Conservation (phyloP, 1,284 basidiomycete species). For the Athelia psychrophila region DNA sequence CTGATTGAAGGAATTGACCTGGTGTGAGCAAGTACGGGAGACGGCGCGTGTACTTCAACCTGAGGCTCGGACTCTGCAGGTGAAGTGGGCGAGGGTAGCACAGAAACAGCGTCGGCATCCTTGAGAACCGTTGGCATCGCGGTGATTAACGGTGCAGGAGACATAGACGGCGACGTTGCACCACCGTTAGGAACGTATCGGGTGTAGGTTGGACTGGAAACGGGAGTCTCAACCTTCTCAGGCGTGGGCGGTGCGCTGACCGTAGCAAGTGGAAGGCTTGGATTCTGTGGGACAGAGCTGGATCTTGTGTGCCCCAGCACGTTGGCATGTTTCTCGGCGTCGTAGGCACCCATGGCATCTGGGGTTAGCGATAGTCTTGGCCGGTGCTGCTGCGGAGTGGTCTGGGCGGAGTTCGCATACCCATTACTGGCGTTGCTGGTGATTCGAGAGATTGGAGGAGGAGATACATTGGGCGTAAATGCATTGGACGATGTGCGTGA, state of each 20-base stretch:
- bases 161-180: too few species aligned
- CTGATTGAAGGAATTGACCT: too few species aligned
- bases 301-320: background rate
- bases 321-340: slow-evolving; percentile 20
- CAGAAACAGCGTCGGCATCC: too few species aligned
- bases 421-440: slow-evolving; percentile 15
- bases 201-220: too few species aligned
- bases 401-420: background rate
- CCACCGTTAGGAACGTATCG: too few species aligned
- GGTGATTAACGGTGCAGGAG: too few species aligned
- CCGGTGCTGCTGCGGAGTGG: background rate
- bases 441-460: slow-evolving; percentile 25
- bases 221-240: too few species aligned
- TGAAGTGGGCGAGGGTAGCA: too few species aligned
- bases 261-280: background rate
- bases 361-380: background rate
- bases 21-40: too few species aligned
- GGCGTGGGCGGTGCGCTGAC: background rate
- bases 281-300: background rate
- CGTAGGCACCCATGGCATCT: slow-evolving; percentile 1
- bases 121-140: too few species aligned
- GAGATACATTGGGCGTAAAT: slow-evolving; percentile 27
- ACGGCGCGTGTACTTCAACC: too few species aligned
- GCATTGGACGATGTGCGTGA: slow-evolving; percentile 50
- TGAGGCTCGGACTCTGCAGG: too few species aligned